Evolutionary conservation across 306 rosid genomes (phyloP), one percentile per base, ranked within the genome.

Genomic region (Lablab purpureus): DNA sequence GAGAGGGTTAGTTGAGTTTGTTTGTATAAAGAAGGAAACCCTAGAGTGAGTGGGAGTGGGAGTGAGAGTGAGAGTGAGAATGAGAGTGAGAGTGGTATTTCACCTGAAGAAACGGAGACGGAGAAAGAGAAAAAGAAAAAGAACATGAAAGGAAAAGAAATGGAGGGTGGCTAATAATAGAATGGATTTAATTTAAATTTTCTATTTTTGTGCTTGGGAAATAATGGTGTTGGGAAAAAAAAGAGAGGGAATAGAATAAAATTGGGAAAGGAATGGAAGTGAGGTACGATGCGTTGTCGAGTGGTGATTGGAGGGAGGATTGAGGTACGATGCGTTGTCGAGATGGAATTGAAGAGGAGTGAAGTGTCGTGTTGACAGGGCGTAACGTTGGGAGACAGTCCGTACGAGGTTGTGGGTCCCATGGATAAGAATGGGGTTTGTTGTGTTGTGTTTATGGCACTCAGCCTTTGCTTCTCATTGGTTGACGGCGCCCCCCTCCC

Each of bases 281-380:
- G 9, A 46, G 17, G 76, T 10, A 46, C 37, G 7, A n/a, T 19
- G 78, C 43, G 87, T 64, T 88, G 89, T 84, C 92, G 85, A 86
- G n/a, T 8, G 54, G 1, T 0, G 72, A 86, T 51, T 82, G 84
- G 87, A 0, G 1, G n/a, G 1, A 1, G 10, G 1, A n/a, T 10
- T 40, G 18, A 19, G 73, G 84, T 80, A 73, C 84, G 9, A 52
- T 64, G 84, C 52, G 69, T 80, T 80, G 84, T 80, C 84, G 60
- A 65, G 40, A 1, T 4, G 13, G 18, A 41, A 73, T 47, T 71
- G 83, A 76, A 11, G 13, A 6, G 40, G 15, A 45, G 74, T 15
- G 50, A 21, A 68, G 86, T 85, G 75, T 28, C 82, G 21, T 14
- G 22, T 47, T 80, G 72, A 77, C 85, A 63, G 54, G 66, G 74